A percentile compares a stretch with the other conserved stretches of the same genome.
Evolutionary conservation across 768 basidiomycete species (phyloP).

Genomic region (Tubosaeta sp.): DNA sequence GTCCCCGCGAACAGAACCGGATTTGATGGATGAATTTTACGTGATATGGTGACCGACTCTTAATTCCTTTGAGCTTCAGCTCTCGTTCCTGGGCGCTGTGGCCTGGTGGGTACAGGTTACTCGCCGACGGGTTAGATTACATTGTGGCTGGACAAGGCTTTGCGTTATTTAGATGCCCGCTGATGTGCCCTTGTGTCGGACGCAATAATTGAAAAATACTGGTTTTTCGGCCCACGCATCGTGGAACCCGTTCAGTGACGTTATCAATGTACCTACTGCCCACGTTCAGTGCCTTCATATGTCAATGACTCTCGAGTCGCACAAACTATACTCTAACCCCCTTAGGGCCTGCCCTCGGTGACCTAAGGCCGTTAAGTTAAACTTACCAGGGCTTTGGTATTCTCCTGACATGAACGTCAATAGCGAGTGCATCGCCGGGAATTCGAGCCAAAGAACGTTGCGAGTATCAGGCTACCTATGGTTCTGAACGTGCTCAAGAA

Average conservation of each 20-base stretch:
- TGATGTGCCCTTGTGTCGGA: not conserved
- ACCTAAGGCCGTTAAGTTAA: not conserved
- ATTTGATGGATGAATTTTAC: constrained; percentile 5
- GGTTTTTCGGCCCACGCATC: constrained; percentile 1
- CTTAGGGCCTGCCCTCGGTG: not conserved
- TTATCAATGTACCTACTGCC: constrained; percentile 9
- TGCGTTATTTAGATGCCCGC: not conserved
- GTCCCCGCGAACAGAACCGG: not conserved
- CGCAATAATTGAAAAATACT: not conserved
- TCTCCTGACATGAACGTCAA: constrained; percentile 6
- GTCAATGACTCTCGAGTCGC: not conserved
- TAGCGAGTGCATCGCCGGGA: constrained; percentile 4
- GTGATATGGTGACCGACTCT: not conserved
- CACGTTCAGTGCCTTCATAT: not conserved
- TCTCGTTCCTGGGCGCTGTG: not conserved
- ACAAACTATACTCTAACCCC: not conserved
- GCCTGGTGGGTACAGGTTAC: not conserved
- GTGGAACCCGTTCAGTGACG: constrained; percentile 8
- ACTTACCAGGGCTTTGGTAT: not conserved
- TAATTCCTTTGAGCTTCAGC: not conserved
- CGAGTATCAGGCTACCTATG: not conserved
- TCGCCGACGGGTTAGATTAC: constrained; percentile 1
- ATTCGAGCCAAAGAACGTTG: not conserved
- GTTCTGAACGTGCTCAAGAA: constrained; percentile 1
- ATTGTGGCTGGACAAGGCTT: constrained; percentile 16